Evolutionary conservation across 163 green algal species (phyloP).

Genomic region (Scenedesmus sp.): DNA sequence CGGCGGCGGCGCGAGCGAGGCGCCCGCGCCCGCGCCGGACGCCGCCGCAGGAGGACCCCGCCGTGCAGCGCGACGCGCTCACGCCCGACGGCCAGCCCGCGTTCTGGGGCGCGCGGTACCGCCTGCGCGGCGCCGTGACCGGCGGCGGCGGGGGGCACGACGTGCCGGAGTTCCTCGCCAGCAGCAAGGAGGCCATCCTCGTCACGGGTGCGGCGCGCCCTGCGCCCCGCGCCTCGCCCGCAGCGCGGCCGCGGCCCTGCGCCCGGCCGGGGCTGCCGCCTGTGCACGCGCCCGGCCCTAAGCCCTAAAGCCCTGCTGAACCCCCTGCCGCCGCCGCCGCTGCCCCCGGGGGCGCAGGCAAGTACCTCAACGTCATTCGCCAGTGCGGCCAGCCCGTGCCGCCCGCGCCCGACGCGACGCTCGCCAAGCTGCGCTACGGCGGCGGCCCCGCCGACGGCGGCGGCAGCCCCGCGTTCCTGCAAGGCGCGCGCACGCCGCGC

Average conservation of each 20-base stretch:
- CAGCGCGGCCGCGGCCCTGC: too few relatives aligned
- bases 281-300: too few relatives aligned
- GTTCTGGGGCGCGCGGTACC: slow-evolving; percentile 88
- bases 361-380: slow-evolving; percentile 92
- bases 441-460: slow-evolving; percentile 50
- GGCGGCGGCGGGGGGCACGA: slow-evolving; percentile 37
- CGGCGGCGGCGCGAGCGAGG: too few relatives aligned
- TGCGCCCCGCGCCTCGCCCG: too few relatives aligned
- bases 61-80: slow-evolving; percentile 44
- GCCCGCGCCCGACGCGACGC: slow-evolving; percentile 45
- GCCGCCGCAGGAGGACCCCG: slow-evolving; percentile 21
- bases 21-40: too few relatives aligned
- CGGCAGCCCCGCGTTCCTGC: slow-evolving; percentile 18
- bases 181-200: slow-evolving; percentile 59
- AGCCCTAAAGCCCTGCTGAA: not conserved
- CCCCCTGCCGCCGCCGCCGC: not conserved
- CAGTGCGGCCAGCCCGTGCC: slow-evolving; percentile 70
- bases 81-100: slow-evolving; percentile 66
- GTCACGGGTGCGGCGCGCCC: slow-evolving; percentile 55
- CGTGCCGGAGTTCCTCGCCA: slow-evolving; percentile 63
- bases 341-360: slow-evolving; percentile 67
- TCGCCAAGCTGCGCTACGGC: slow-evolving; percentile 63
- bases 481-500: not conserved
- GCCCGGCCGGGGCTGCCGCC: too few relatives aligned
- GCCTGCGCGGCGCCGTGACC: slow-evolving; percentile 16